Percentiles rank a stretch among this genome's conserved stretches.
These are phyloP conservation scores for Metschnikowia colocasiae DNA, from an alignment of 805 yeast genomes.

Conservation along the genomic window DNA sequence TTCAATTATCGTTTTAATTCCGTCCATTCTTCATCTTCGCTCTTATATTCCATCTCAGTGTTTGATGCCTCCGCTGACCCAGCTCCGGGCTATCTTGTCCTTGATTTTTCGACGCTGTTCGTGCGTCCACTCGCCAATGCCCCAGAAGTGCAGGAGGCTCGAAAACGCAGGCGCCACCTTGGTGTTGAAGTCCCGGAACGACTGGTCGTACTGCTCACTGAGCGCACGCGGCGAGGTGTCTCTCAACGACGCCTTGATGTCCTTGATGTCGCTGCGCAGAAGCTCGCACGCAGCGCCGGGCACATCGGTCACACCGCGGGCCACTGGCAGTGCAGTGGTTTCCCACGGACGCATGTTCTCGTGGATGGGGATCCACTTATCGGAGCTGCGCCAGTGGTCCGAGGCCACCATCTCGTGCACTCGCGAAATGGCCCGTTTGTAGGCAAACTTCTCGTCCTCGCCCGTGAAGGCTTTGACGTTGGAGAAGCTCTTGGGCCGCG, in stretches of 20 bases:
- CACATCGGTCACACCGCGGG: no score
- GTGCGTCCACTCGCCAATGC: constrained; percentile 55
- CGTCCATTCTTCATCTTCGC: no score
- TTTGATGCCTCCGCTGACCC: constrained; percentile 42
- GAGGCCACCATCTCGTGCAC: constrained; percentile 57
- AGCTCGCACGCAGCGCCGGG: constrained; percentile 30
- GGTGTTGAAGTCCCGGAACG: constrained; percentile 23
- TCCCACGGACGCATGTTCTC: constrained; percentile 59
- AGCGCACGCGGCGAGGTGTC: constrained; percentile 24
- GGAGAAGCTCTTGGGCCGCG: constrained; percentile 30
- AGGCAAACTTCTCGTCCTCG: constrained; percentile 74
- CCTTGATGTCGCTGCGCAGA: constrained; percentile 9
- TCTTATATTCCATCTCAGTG: no score
- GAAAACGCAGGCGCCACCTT: constrained; percentile 23
- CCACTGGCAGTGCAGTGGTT: background rate
- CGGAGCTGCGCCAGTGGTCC: constrained; percentile 44
- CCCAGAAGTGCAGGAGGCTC: constrained; percentile 55
- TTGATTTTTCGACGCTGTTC: constrained; percentile 46
- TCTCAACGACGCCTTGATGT: constrained; percentile 10
- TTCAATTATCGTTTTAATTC: no score
- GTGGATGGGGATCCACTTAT: constrained; percentile 56
- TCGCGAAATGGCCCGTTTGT: constrained; percentile 65
- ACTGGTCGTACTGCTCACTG: constrained; percentile 18
- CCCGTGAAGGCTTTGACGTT: constrained; percentile 62
- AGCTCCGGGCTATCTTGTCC: constrained; percentile 52